phyloP scores from a whole-genome alignment of 352 stramenopile species.

The Phytophthora citrophthora region DNA sequence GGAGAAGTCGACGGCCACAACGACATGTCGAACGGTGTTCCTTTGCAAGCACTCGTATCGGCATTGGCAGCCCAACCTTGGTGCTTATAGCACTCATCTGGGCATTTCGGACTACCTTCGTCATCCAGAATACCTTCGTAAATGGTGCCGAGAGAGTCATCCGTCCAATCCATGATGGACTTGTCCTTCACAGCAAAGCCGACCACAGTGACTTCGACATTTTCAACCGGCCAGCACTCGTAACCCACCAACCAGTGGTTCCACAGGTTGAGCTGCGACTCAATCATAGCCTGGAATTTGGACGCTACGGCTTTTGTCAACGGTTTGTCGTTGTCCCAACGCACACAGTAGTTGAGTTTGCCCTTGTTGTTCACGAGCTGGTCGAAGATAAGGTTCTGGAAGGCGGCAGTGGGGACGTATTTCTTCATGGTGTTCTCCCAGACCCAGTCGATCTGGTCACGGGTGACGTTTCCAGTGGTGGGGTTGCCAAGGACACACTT shows the following conservation, averaged over 20 bases:
- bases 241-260: conserved; percentile 9
- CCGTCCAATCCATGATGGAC: conserved; percentile 45
- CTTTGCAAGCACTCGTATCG: conserved; percentile 26
- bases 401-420: neutral
- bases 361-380: conserved; percentile 13
- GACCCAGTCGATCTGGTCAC: conserved; percentile 4
- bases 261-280: neutral
- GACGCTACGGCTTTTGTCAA: conserved; percentile 6
- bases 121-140: conserved; percentile 4
- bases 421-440: conserved; percentile 9
- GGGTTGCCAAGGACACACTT: conserved; percentile 13
- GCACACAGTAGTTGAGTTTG: conserved; percentile 13
- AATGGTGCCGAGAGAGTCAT: conserved; percentile 27
- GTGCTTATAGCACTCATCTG: conserved; percentile 9
- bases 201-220: conserved; percentile 41
- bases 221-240: conserved; percentile 18
- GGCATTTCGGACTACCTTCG: conserved; percentile 6
- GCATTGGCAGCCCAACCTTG: conserved; percentile 22
- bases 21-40: conserved; percentile 31
- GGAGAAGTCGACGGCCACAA: conserved; percentile 42
- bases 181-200: conserved; percentile 39
- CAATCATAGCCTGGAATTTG: conserved; percentile 10
- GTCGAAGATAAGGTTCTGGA: conserved; percentile 20
- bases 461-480: neutral
- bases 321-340: conserved; percentile 11